phyloP scores from a whole-genome alignment of 192 early-diverging fungal species.

The Jimgerdemannia flammicorona region DNA sequence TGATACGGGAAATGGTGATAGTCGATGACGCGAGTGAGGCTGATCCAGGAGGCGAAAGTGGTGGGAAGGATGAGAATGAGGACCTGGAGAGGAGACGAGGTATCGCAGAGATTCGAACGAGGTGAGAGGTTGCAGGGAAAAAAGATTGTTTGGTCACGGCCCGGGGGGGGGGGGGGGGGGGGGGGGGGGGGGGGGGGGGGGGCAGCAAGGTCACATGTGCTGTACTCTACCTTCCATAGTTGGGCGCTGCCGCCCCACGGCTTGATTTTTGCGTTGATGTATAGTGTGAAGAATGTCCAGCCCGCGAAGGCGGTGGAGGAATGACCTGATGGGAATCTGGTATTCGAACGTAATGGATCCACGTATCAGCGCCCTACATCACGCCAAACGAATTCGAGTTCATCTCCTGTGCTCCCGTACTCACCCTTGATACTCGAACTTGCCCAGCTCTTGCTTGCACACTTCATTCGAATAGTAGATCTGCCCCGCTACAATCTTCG shows the following conservation, averaged over 20 bases:
- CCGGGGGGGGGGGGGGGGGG: too few species aligned
- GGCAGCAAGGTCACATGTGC: neutral
- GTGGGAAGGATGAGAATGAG: slow-evolving; percentile 9
- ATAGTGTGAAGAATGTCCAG: slow-evolving; percentile 17
- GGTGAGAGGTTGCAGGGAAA: too few species aligned
- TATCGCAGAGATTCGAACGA: too few species aligned
- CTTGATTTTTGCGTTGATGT: slow-evolving; percentile 17
- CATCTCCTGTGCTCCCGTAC: neutral
- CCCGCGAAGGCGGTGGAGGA: slow-evolving; percentile 18
- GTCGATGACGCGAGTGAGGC: slow-evolving; percentile 11
- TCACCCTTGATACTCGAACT: slow-evolving; percentile 21
- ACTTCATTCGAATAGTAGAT: slow-evolving; percentile 16
- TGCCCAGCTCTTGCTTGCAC: slow-evolving; percentile 9
- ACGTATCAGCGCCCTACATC: too few species aligned
- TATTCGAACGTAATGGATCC: neutral
- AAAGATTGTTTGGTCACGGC: neutral
- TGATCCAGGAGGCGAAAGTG: slow-evolving; percentile 15
- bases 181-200: too few species aligned
- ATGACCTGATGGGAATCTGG: slow-evolving; percentile 21
- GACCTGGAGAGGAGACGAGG: neutral
- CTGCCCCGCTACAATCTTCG: neutral
- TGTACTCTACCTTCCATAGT: slow-evolving; percentile 13
- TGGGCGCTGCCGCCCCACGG: slow-evolving; percentile 16
- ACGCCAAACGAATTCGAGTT: neutral
- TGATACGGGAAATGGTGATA: slow-evolving; percentile 21